Conservation (phyloP, 306 rosid genomes). For the Luffa acutangula region DNA sequence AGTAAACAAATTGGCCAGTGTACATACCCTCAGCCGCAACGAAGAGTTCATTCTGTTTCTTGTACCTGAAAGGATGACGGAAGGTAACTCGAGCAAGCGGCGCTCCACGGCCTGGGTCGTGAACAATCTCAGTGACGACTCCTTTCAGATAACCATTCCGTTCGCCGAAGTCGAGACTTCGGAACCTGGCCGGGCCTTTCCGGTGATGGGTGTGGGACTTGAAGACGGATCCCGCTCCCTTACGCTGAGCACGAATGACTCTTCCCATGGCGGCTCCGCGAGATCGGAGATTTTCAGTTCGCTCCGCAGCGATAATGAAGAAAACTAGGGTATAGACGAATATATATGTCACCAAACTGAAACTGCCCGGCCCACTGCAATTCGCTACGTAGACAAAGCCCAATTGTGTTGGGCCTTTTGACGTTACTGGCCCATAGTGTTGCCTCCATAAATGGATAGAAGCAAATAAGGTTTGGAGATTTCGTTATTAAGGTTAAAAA, state of each 20-base stretch:
- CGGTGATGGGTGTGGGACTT: constrained; percentile 78
- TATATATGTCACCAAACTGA: background rate
- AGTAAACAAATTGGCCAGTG: constrained; percentile 62
- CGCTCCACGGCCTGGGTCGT: constrained; percentile 81
- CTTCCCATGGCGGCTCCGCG: constrained; percentile 40
- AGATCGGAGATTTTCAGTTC: background rate
- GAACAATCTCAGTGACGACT: constrained; percentile 56
- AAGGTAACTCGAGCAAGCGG: constrained; percentile 65
- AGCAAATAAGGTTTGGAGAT: background rate
- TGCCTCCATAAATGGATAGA: background rate
- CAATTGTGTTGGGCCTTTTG: background rate
- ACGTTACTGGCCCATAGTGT: background rate
- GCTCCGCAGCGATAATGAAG: background rate
- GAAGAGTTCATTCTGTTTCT: constrained; percentile 58
- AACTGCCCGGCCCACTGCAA: background rate
- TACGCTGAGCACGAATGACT: constrained; percentile 73
- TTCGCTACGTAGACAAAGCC: background rate
- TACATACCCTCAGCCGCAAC: constrained; percentile 67
- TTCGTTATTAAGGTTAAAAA: background rate
- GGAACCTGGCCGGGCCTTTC: constrained; percentile 65
- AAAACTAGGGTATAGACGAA: background rate
- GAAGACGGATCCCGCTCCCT: constrained; percentile 81
- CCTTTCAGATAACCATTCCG: constrained; percentile 68
- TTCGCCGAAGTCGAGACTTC: constrained; percentile 72
- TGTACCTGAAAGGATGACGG: constrained; percentile 66